Evolutionary conservation across 2,329 filamentous ascomycete species (phyloP).

Genomic region (Talaromyces sp.): DNA sequence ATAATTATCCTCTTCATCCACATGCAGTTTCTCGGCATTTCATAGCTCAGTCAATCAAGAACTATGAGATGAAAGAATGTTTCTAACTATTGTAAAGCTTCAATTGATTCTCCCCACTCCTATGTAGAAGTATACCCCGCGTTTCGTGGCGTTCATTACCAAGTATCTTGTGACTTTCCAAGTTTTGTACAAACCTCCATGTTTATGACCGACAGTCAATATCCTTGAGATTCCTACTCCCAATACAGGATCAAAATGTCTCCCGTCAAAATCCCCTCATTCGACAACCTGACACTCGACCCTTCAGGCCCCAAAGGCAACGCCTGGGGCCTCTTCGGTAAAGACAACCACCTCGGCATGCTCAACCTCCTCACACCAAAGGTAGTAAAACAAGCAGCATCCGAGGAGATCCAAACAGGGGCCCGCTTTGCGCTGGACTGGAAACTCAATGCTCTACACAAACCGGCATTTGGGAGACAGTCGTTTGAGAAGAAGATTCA

Average conservation of each 20-base stretch:
- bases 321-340: slow-evolving; percentile 54
- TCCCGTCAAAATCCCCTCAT: slow-evolving; percentile 9
- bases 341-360: slow-evolving; percentile 57
- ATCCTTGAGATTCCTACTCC: neutral
- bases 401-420: slow-evolving; percentile 54
- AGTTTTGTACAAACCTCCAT: neutral
- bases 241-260: slow-evolving; percentile 1
- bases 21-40: neutral
- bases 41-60: too few relatives aligned
- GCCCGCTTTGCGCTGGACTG: slow-evolving; percentile 58
- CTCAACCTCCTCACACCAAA: slow-evolving; percentile 59
- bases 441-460: slow-evolving; percentile 54
- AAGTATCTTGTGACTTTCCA: neutral
- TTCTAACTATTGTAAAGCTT: neutral
- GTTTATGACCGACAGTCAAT: neutral
- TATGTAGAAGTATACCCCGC: neutral
- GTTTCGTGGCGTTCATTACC: neutral
- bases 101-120: neutral
- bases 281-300: slow-evolving; percentile 18
- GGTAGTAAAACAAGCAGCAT: slow-evolving; percentile 50
- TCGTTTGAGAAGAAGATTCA: slow-evolving; percentile 54
- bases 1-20: slow-evolving; percentile 1
- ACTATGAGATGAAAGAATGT: neutral
- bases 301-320: slow-evolving; percentile 18
- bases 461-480: slow-evolving; percentile 56